Evolutionary conservation across 352 stramenopile species (phyloP).

Genomic region (Aphanomyces astaci): DNA sequence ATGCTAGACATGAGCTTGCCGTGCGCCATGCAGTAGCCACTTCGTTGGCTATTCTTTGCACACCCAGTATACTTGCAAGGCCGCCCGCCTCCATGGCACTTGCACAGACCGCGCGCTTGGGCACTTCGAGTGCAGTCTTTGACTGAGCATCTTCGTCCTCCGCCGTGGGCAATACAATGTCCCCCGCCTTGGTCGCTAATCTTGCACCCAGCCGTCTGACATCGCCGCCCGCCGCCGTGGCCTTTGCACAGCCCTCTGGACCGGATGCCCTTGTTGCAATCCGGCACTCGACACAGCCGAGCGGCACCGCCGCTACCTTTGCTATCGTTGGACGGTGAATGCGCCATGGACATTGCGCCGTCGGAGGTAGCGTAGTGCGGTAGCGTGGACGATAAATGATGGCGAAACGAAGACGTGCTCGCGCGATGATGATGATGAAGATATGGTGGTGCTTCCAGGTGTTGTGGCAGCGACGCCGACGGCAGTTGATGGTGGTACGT

Average conservation of each 20-base stretch:
- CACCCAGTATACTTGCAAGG: conserved; percentile 67
- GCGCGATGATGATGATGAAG: no score
- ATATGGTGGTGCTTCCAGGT: no score
- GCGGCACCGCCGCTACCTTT: background rate
- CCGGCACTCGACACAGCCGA: conserved; percentile 63
- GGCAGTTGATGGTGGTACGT: no score
- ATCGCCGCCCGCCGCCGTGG: conserved; percentile 72
- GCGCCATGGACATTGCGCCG: background rate
- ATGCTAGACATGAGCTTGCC: conserved; percentile 10
- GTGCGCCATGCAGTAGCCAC: conserved; percentile 73
- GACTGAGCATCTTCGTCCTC: conserved; percentile 65
- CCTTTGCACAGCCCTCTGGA: conserved; percentile 77
- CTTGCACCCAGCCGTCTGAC: conserved; percentile 64
- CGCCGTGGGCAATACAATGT: conserved; percentile 76
- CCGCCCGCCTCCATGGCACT: conserved; percentile 76
- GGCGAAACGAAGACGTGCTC: background rate
- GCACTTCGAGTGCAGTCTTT: conserved; percentile 75
- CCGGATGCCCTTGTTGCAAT: conserved; percentile 69
- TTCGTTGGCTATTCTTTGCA: conserved; percentile 75
- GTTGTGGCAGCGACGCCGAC: no score
- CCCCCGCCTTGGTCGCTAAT: conserved; percentile 80
- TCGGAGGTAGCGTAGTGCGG: background rate
- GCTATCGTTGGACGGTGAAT: conserved; percentile 18
- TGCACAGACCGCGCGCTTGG: conserved; percentile 72
- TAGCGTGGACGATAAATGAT: background rate